Conservation (phyloP, 2,329 filamentous ascomycete genomes). For the Pestalotiopsis sp. region DNA sequence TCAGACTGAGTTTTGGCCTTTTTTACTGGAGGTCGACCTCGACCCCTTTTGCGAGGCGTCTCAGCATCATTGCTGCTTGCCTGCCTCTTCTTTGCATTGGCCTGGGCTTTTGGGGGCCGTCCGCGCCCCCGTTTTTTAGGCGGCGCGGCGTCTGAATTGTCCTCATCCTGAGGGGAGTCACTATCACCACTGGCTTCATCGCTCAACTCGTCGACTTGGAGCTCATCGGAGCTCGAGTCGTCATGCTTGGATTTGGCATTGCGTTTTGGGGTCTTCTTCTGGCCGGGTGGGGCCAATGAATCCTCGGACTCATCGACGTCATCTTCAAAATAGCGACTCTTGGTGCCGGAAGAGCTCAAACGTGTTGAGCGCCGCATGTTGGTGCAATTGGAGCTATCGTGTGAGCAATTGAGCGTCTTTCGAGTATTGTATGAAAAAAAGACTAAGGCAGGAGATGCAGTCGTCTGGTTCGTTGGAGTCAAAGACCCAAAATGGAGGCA, state of each 20-base stretch:
- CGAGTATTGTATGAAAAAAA: background rate
- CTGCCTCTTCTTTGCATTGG: constrained; percentile 4
- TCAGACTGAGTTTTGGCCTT: constrained; percentile 12
- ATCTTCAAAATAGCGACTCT: constrained; percentile 53
- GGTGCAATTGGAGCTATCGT: background rate
- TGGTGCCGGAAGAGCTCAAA: constrained; percentile 41
- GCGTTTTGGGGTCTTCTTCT: background rate
- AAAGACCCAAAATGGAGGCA: too few relatives aligned
- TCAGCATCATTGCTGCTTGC: background rate
- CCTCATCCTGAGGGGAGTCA: background rate
- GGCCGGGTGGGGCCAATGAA: background rate
- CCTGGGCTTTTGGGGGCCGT: constrained; percentile 3
- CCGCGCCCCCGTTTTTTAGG: background rate
- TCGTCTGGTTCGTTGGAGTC: background rate
- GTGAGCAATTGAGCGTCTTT: background rate
- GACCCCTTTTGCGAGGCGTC: constrained; percentile 8
- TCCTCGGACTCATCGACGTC: constrained; percentile 18
- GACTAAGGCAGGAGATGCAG: background rate
- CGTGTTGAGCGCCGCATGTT: constrained; percentile 41
- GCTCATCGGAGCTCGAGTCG: background rate
- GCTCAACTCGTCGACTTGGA: background rate
- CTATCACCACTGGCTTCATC: background rate
- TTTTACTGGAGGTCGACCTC: constrained; percentile 7
- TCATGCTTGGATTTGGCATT: background rate
- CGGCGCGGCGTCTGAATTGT: background rate